Conservation (phyloP, 768 basidiomycete species). For the Gymnopilus junonius region DNA sequence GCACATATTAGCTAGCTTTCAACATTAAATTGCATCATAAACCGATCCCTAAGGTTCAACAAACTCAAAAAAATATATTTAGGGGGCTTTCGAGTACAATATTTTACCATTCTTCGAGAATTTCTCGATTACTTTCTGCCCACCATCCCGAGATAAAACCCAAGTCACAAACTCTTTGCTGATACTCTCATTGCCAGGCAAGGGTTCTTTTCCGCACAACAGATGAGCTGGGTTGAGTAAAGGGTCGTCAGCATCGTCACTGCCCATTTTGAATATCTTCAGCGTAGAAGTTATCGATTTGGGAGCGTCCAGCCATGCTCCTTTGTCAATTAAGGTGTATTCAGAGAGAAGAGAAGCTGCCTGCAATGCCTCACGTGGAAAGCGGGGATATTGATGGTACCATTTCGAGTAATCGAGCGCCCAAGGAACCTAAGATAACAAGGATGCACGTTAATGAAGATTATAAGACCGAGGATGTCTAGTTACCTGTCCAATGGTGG, state of each 20-base stretch:
- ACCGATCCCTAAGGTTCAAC: too few species aligned
- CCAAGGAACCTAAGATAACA: slow-evolving; percentile 52
- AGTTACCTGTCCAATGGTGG: slow-evolving; percentile 51
- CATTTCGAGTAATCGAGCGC: slow-evolving; percentile 53
- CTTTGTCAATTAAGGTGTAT: slow-evolving; percentile 58
- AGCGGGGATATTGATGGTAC: slow-evolving; percentile 63
- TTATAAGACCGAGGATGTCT: neutral
- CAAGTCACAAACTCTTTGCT: slow-evolving; percentile 48
- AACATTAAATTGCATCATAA: too few species aligned
- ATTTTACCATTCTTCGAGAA: slow-evolving; percentile 39
- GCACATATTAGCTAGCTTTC: too few species aligned
- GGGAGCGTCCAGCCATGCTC: slow-evolving; percentile 51
- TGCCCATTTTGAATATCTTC: slow-evolving; percentile 44
- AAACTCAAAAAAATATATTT: neutral
- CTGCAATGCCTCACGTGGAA: slow-evolving; percentile 51
- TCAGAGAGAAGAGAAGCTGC: slow-evolving; percentile 52
- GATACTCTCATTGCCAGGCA: slow-evolving; percentile 28
- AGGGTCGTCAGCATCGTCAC: slow-evolving; percentile 42
- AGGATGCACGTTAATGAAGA: neutral
- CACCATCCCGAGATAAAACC: slow-evolving; percentile 43
- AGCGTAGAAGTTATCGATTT: slow-evolving; percentile 33
- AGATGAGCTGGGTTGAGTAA: slow-evolving; percentile 55
- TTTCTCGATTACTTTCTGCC: slow-evolving; percentile 44
- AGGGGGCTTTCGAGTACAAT: slow-evolving; percentile 36
- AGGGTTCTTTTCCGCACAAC: slow-evolving; percentile 37